Percentiles rank a stretch among this genome's conserved stretches.
phyloP scores from a whole-genome alignment of 2,329 filamentous ascomycete genomes.

The Ustulina deusta region DNA sequence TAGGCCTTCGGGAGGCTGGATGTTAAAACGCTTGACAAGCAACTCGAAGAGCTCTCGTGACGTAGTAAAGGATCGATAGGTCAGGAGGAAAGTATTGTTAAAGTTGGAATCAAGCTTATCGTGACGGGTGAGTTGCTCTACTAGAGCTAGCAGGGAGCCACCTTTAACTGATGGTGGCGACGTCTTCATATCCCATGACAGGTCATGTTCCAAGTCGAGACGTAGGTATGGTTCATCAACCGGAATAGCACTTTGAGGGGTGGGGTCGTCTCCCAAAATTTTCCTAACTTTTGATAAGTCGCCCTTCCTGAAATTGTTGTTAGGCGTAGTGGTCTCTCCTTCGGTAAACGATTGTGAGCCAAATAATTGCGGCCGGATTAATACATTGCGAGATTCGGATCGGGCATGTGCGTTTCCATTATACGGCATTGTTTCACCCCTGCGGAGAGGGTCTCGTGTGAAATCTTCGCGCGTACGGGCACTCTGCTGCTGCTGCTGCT shows the following conservation, averaged over 20 bases:
- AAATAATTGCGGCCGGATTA: conserved; percentile 61
- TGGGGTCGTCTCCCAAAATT: conserved; percentile 74
- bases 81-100: conserved; percentile 97
- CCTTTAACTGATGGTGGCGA: conserved; percentile 83
- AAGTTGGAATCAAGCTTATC: conserved; percentile 95
- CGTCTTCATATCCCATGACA: conserved; percentile 89
- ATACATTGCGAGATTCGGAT: conserved; percentile 63
- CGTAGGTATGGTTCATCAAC: conserved; percentile 86
- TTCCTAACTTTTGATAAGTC: conserved; percentile 74
- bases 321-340: conserved; percentile 61
- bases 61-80: conserved; percentile 93
- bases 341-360: conserved; percentile 74
- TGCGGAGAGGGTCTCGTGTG: conserved; percentile 64
- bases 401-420: conserved; percentile 65
- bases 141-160: conserved; percentile 87
- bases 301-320: conserved; percentile 67
- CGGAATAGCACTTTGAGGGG: conserved; percentile 60
- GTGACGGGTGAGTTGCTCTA: conserved; percentile 94
- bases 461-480: conserved; percentile 59
- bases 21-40: conserved; percentile 89
- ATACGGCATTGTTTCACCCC: conserved; percentile 69
- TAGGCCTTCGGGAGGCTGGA: conserved; percentile 89
- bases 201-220: conserved; percentile 88
- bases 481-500: conserved; percentile 46
- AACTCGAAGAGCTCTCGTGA: conserved; percentile 93